These are phyloP conservation scores for Aspergillus spinulosporus DNA, from an alignment of 2,329 filamentous ascomycete genomes.

Conservation along the genomic window DNA sequence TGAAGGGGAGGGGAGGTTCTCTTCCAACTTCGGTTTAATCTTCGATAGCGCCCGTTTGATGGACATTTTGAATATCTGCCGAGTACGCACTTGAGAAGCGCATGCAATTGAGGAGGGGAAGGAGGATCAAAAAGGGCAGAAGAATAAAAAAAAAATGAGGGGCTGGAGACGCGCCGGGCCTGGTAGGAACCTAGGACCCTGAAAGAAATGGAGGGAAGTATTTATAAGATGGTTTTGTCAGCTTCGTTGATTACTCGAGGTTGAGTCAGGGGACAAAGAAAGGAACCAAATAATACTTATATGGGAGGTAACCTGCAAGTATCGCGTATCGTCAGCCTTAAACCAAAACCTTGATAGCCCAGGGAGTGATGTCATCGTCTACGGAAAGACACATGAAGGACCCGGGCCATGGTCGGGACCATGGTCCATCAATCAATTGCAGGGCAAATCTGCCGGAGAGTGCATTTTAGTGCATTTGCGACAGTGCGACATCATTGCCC, in stretches of 20 bases:
- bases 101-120: background rate
- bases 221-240: background rate
- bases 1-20: constrained; percentile 23
- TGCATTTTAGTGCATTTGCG: too few species aligned
- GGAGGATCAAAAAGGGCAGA: background rate
- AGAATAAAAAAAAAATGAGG: constrained; percentile 1
- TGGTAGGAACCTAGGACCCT: background rate
- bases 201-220: background rate
- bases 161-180: background rate
- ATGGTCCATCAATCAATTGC: too few species aligned
- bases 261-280: background rate
- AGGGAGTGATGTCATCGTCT: background rate
- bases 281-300: constrained; percentile 3
- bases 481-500: background rate
- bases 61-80: constrained; percentile 43
- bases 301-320: background rate
- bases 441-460: background rate
- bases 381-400: background rate
- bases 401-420: background rate
- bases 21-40: constrained; percentile 34
- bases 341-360: background rate
- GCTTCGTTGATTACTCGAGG: background rate
- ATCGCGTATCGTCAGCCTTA: constrained; percentile 5
- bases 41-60: constrained; percentile 48
- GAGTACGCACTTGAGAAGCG: background rate